phyloP scores from a whole-genome alignment of 148 eudicot genomes.

The Chenopodium berlandieri region DNA sequence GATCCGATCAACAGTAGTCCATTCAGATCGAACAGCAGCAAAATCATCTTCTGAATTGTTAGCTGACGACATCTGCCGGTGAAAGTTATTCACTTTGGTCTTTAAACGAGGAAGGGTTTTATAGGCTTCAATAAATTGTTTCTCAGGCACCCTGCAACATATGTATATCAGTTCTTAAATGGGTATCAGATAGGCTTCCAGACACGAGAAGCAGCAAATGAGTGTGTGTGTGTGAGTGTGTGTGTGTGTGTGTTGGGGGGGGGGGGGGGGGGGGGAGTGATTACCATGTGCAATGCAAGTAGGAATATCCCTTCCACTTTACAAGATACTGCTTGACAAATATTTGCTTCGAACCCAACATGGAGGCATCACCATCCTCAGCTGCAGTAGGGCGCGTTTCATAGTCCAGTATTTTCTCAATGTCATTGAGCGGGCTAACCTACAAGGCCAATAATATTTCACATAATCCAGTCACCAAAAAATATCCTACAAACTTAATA shows the following conservation, averaged over 20 bases:
- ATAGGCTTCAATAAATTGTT: constrained; percentile 78
- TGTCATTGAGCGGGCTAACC: constrained; percentile 88
- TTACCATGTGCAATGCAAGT: constrained; percentile 96
- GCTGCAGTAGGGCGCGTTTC: constrained; percentile 74
- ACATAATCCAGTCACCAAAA: constrained; percentile 5
- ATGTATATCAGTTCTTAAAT: constrained; percentile 9
- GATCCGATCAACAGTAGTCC: constrained; percentile 96
- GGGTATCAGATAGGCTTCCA: constrained; percentile 11
- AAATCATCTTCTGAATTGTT: constrained; percentile 75
- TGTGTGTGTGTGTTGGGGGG: no score
- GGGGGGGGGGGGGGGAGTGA: not conserved
- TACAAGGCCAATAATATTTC: constrained; percentile 35
- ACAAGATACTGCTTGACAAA: constrained; percentile 89
- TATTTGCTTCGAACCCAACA: constrained; percentile 66
- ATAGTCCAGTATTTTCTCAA: constrained; percentile 90
- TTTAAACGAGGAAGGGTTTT: constrained; percentile 81
- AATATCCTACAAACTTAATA: constrained; percentile 2
- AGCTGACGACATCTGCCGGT: constrained; percentile 57
- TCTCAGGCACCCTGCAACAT: constrained; percentile 79
- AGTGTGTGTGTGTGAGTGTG: no score
- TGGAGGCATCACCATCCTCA: constrained; percentile 62
- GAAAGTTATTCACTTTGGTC: constrained; percentile 89
- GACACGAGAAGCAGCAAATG: not conserved
- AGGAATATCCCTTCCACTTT: constrained; percentile 94
- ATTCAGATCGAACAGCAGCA: constrained; percentile 86